Evolutionary conservation across 345 rosid genomes (phyloP).

Genomic region (Alliaria petiolata): DNA sequence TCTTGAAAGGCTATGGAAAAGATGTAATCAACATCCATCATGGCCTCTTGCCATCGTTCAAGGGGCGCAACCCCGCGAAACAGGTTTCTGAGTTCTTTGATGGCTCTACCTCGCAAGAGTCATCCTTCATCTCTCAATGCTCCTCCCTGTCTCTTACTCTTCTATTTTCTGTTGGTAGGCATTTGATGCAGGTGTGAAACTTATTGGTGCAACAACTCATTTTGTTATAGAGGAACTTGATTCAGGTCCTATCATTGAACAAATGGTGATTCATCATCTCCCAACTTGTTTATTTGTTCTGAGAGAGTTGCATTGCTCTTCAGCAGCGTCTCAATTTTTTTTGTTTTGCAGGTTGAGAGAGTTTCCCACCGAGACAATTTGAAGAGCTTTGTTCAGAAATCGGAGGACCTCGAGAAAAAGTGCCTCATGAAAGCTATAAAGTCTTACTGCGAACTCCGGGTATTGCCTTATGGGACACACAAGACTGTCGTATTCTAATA

Average conservation of each 20-base stretch:
- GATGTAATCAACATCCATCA: constrained; percentile 97
- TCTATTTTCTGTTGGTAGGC: constrained; percentile 62
- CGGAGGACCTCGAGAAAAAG: constrained; percentile 87
- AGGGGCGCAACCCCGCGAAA: constrained; percentile 76
- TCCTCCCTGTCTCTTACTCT: constrained; percentile 25
- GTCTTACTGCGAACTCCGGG: constrained; percentile 85
- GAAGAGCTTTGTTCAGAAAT: constrained; percentile 77
- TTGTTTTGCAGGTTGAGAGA: constrained; percentile 74
- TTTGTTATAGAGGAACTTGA: constrained; percentile 96
- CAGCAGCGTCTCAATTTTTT: neutral
- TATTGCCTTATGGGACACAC: constrained; percentile 62
- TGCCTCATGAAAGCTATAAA: constrained; percentile 78
- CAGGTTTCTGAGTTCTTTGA: constrained; percentile 53
- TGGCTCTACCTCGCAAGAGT: neutral
- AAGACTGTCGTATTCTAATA: constrained; percentile 75
- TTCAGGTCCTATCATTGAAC: constrained; percentile 93
- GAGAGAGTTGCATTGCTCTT: constrained; percentile 14
- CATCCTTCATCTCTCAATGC: neutral
- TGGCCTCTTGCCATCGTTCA: constrained; percentile 96
- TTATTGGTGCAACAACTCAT: constrained; percentile 95
- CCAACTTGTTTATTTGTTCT: neutral
- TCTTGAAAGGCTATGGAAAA: constrained; percentile 74
- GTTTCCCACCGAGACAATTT: constrained; percentile 88
- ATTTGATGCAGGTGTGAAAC: constrained; percentile 92
- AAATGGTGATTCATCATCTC: constrained; percentile 65